phyloP scores from a whole-genome alignment of 257 asterid species.

The Cinchona pubescens region DNA sequence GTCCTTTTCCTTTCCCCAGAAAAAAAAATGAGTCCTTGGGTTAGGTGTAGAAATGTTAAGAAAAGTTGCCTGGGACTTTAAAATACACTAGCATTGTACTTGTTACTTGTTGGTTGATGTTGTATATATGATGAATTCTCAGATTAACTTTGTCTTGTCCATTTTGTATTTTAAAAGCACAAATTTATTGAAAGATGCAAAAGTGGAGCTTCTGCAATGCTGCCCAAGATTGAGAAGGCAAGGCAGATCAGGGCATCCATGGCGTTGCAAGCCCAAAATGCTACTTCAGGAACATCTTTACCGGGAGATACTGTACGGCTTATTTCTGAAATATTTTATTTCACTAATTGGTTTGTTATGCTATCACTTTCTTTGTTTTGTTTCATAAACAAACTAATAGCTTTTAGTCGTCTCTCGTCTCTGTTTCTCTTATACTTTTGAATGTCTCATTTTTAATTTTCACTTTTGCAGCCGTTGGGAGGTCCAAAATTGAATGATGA shows the following conservation, averaged over 20 bases:
- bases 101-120: not conserved
- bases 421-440: not conserved
- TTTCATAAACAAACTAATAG: slow-evolving; percentile 3
- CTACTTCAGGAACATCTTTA: slow-evolving; percentile 48
- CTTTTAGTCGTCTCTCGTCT: not conserved
- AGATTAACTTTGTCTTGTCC: slow-evolving; percentile 23
- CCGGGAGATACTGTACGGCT: slow-evolving; percentile 57
- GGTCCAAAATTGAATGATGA: slow-evolving; percentile 48
- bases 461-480: slow-evolving; percentile 38
- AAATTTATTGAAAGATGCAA: slow-evolving; percentile 94
- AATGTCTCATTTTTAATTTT: slow-evolving; percentile 5
- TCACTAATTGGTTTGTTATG: slow-evolving; percentile 9
- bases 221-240: slow-evolving; percentile 91
- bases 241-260: slow-evolving; percentile 63
- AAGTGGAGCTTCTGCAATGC: slow-evolving; percentile 78
- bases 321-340: slow-evolving; percentile 7
- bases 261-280: slow-evolving; percentile 56
- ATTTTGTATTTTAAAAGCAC: slow-evolving; percentile 54
- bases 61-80: not conserved
- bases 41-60: not conserved
- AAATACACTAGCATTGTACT: too few species aligned
- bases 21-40: not conserved
- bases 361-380: slow-evolving; percentile 5
- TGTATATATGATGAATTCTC: not conserved
- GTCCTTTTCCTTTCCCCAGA: not conserved